Conservation (phyloP, 2,329 filamentous ascomycete species). For the Colletotrichum sublineola region DNA sequence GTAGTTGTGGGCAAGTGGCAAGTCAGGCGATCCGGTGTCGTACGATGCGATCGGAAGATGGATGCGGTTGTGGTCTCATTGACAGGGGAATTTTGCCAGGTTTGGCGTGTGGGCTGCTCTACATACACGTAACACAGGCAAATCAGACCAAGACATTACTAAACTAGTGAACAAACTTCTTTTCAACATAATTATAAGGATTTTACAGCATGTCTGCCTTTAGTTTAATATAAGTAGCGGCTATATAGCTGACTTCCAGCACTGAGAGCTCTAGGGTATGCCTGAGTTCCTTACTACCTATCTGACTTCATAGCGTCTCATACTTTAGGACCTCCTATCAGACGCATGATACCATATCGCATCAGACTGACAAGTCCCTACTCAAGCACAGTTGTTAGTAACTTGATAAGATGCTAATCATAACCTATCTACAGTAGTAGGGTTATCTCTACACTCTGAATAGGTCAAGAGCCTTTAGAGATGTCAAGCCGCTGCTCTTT, state of each 20-base stretch:
- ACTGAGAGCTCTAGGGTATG: not conserved
- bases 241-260: not conserved
- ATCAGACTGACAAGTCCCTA: too few species aligned
- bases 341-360: not conserved
- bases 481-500: too few species aligned
- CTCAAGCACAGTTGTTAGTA: too few species aligned
- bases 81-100: not conserved
- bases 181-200: rapidly evolving
- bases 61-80: not conserved
- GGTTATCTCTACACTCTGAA: too few species aligned
- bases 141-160: not conserved
- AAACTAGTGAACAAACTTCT: too few species aligned
- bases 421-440: too few species aligned
- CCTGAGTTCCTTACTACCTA: not conserved
- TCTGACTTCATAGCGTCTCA: not conserved
- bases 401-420: too few species aligned
- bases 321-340: not conserved
- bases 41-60: conserved; percentile 27
- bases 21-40: conserved; percentile 38
- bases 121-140: not conserved
- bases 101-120: not conserved
- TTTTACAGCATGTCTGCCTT: too few species aligned
- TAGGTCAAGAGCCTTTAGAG: too few species aligned
- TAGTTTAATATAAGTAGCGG: not conserved
- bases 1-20: not conserved